Evolutionary conservation across 2,329 filamentous ascomycete species (phyloP), one percentile per base, ranked within the genome.

Genomic region (Fusarium anthophilum): DNA sequence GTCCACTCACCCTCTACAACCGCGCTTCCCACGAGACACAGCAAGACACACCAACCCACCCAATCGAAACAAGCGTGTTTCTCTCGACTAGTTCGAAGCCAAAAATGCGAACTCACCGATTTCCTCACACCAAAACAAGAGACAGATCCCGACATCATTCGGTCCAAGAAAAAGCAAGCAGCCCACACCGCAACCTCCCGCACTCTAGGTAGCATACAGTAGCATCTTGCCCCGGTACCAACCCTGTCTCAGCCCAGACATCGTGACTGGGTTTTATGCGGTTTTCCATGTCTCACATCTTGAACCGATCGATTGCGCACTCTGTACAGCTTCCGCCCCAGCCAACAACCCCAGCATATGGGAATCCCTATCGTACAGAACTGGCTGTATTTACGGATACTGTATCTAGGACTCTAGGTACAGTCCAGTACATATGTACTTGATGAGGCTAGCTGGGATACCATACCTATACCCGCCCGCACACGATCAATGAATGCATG

Each of bases 281-380:
- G 72, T 73, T 74, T 74, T 62, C 69, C 72, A 65, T 76, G 74
- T 76, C 70, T 76, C 63, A 72, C 57, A 71, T 76, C 64, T 58
- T 70, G 73, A 72, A 65, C 68, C 68, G 74, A 76, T 76, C 74
- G 74, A 76, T 76, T 76, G 63, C 74, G 74, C 74, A 76, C 68
- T 75, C 51, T 63, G 65, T 50, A 74, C 72, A 72, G 48, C 74
- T 70, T 73, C 59, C 57, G 63, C 51, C 51, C 24, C 51, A 54
- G 51, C 35, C 24, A 38, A 20, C 35, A 38, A 20, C 35, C 51
- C 48, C 38, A 60, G 44, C 66, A 74, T 72, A 58, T 69, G 71
- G 62, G 39, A 74, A 39, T 54, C 51, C 51, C 35, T 72, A 43
- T 62, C 47, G 50, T 50, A 55, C 39, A 57, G 50, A 50, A 62